A percentile compares a stretch with the other conserved stretches of the same genome.
Conservation (phyloP, 169 alveolate genomes). For the Plasmodium sp. region DNA sequence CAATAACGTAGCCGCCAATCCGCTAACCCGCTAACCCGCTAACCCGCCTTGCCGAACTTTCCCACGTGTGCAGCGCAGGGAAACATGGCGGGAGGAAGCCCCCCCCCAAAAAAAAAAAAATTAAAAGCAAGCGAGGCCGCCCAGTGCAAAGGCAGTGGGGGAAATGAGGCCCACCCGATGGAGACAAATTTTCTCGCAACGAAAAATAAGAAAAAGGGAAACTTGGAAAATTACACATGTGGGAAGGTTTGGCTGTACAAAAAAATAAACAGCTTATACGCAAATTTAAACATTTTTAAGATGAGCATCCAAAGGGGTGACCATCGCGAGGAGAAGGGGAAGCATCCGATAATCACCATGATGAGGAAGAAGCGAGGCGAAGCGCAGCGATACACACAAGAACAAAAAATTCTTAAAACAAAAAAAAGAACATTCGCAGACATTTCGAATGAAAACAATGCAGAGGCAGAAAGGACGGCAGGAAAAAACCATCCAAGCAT, state of each 20-base stretch:
- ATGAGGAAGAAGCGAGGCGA: neutral
- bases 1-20: neutral
- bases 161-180: neutral
- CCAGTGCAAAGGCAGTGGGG: neutral
- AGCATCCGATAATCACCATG: neutral
- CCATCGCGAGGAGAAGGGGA: neutral
- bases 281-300: neutral
- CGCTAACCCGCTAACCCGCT: neutral
- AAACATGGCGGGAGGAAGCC: neutral
- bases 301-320: neutral
- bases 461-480: neutral
- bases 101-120: neutral
- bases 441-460: neutral
- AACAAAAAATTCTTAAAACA: neutral
- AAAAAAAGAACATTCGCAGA: constrained; percentile 15
- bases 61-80: neutral
- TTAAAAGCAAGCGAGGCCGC: neutral
- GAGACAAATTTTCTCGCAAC: neutral
- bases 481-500: neutral
- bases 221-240: neutral
- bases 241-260: constrained; percentile 29
- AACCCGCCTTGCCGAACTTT: neutral
- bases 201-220: neutral
- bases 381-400: constrained; percentile 3
- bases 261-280: constrained; percentile 25